Evolutionary conservation across 192 early-diverging fungal genomes (phyloP).

Genomic region (Mortierella claussenii): DNA sequence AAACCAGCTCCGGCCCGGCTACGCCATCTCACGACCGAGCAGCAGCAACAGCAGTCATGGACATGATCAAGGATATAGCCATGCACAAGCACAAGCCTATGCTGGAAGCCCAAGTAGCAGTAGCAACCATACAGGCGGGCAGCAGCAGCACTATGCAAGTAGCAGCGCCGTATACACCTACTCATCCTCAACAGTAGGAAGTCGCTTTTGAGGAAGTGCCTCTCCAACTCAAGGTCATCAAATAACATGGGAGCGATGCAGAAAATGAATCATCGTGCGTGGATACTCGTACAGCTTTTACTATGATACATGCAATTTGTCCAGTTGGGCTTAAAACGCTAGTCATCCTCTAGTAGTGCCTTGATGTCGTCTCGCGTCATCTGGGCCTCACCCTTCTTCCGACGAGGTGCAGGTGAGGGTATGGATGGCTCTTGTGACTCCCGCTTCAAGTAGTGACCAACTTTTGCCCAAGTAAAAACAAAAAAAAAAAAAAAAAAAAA

Average conservation of each 20-base stretch:
- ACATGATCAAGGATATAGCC: slow-evolving; percentile 11
- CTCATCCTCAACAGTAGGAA: slow-evolving; percentile 16
- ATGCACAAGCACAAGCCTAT: not conserved
- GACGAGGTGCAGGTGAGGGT: not conserved
- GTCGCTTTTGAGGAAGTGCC: slow-evolving; percentile 15
- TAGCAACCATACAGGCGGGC: slow-evolving; percentile 3
- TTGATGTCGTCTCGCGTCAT: slow-evolving; percentile 29
- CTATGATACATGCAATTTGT: no score
- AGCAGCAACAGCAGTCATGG: slow-evolving; percentile 43
- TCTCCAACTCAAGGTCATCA: not conserved
- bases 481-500: not conserved
- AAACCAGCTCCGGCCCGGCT: slow-evolving; percentile 9
- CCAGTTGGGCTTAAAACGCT: no score
- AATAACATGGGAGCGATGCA: no score
- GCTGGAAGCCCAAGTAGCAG: slow-evolving; percentile 5
- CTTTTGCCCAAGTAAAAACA: not conserved
- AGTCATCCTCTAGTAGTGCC: slow-evolving; percentile 18
- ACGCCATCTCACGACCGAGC: slow-evolving; percentile 27
- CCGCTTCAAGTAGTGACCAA: slow-evolving; percentile 19
- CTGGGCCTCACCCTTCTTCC: slow-evolving; percentile 24
- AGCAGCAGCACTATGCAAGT: slow-evolving; percentile 21
- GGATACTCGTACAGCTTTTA: no score
- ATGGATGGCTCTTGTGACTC: slow-evolving; percentile 6
- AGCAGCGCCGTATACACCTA: slow-evolving; percentile 39
- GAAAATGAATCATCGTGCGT: no score